Conservation (phyloP, 352 stramenopile genomes). For the Pythium volutum region DNA sequence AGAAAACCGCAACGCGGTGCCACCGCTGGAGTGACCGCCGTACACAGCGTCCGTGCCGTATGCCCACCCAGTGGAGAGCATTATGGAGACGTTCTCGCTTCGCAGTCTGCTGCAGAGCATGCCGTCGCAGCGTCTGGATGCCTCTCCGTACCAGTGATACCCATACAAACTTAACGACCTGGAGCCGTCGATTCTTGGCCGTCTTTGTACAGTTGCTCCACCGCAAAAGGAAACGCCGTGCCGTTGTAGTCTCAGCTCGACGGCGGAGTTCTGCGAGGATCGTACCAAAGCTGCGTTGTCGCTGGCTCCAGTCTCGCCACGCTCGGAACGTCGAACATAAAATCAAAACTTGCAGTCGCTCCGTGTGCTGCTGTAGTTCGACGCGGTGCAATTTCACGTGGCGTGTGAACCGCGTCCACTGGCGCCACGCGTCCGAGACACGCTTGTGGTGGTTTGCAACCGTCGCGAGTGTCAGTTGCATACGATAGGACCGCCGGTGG, state of each 20-base stretch:
- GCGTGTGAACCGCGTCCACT: conserved; percentile 33
- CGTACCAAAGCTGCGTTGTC: conserved; percentile 27
- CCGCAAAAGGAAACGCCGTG: background rate
- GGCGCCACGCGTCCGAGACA: background rate
- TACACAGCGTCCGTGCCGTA: conserved; percentile 3
- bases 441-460: conserved; percentile 9
- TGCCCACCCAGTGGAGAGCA: conserved; percentile 9
- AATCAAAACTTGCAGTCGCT: conserved; percentile 56
- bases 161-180: background rate
- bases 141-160: background rate
- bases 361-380: conserved; percentile 49
- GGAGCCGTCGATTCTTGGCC: background rate
- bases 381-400: conserved; percentile 26
- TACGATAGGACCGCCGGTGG: background rate
- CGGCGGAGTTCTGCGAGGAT: conserved; percentile 25
- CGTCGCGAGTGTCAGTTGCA: conserved; percentile 15
- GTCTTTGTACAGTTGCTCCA: conserved; percentile 1
- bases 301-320: conserved; percentile 37
- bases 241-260: conserved; percentile 21
- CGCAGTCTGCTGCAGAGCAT: background rate
- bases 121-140: background rate
- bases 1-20: background rate
- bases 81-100: background rate
- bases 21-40: conserved; percentile 5
- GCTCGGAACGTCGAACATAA: conserved; percentile 56